These are phyloP conservation scores for Zizania latifolia DNA, from an alignment of 176 grass and related monocot genomes.

Conservation along the genomic window DNA sequence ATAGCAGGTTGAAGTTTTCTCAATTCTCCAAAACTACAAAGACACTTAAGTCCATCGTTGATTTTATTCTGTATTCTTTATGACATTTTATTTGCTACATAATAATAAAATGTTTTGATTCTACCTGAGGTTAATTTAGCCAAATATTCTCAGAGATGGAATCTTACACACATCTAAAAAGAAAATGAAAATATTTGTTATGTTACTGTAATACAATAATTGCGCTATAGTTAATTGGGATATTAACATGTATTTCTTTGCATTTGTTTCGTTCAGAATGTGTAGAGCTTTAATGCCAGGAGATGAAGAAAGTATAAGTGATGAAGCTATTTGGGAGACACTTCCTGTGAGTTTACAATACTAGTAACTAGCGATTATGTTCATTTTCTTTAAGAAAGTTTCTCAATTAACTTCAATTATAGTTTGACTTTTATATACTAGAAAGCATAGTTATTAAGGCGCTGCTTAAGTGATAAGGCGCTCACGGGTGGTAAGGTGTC, in stretches of 20 bases:
- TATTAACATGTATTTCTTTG: background rate
- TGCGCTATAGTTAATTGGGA: background rate
- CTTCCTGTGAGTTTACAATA: conserved; percentile 70
- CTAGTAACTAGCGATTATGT: background rate
- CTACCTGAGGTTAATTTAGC: background rate
- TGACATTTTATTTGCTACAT: background rate
- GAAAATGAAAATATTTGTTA: too few relatives aligned
- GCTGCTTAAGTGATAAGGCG: too few relatives aligned
- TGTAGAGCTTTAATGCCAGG: conserved; percentile 96
- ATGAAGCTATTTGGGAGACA: conserved; percentile 90
- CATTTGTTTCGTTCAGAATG: conserved; percentile 60
- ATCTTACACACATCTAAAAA: too few relatives aligned
- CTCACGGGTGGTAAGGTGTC: too few relatives aligned
- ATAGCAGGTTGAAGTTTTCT: background rate
- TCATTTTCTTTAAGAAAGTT: background rate
- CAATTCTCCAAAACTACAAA: background rate
- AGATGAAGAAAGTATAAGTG: conserved; percentile 93
- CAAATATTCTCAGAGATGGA: background rate
- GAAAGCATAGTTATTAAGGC: too few relatives aligned
- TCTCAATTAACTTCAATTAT: background rate
- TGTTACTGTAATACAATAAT: conserved; percentile 12
- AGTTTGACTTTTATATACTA: background rate
- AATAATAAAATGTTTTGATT: background rate
- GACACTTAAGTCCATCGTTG: background rate
- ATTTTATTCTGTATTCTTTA: background rate